Base-by-base conservation (phyloP, 192 early-diverging fungal species). In the Lobosporangium transversale region DNA sequence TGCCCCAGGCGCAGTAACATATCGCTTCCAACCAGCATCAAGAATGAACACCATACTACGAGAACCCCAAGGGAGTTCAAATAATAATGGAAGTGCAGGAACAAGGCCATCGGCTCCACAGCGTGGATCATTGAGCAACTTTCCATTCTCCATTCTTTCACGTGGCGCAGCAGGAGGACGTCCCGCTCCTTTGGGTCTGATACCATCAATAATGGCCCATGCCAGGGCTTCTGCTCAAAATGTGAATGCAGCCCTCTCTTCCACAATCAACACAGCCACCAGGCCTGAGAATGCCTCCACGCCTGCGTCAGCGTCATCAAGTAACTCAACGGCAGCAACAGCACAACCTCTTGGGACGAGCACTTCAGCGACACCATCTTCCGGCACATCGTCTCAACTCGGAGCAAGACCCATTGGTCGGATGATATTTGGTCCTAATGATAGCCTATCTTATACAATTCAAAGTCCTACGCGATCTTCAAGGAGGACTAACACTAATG, bases 201-300 rank as follows among this genome's bases (percentile, higher is more conserved):
- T 68, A n/a, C 66, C 56, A 20, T 68, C 66, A 5, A 50, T 68
- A 35, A 43, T 61, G 67, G 67, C 67, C 2, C 67, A 69, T 61
- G 67, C 67, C 18, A 40, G 67, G 15, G 67, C 58, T 36, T 53
- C 56, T 30, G 58, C 67, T 10, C 67, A 54, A n/a, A 45, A 17
- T n/a, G 57, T 59, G 20, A 48, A 49, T 23, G 64, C 63, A 29
- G 53, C 51, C 18, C 29, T 53, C 2, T 7, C 29, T 23, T 8
- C 51, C 9, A 53, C 51, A 3, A 31, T 2, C 48, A 20, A 50
- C n/a, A 12, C 24, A 31, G 7, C 51, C 14, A 4, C 27, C 15
- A 53, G 30, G 18, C 4, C 29, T 14, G 29, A 3, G 4, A 31
- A 27, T 53, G 23, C 24, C 3, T 24, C 48, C 4, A 18, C 51